phyloP scores from a whole-genome alignment of 257 asterid species.

The Henckelia pumila region DNA sequence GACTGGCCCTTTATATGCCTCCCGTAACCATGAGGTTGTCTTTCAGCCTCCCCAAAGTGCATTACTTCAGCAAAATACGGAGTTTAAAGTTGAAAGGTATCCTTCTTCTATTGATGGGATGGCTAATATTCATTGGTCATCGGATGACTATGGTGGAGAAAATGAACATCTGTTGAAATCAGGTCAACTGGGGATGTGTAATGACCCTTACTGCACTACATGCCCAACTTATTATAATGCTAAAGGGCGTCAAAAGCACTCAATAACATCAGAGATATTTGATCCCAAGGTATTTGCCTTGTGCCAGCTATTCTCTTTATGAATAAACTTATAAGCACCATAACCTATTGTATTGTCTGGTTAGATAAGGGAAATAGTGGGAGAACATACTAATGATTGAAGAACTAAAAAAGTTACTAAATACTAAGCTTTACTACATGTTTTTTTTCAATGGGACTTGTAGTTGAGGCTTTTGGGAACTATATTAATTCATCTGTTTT shows the following conservation, averaged over 20 bases:
- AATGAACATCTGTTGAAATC: constrained; percentile 81
- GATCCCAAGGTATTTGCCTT: constrained; percentile 62
- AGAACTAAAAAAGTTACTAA: not conserved
- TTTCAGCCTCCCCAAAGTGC: constrained; percentile 41
- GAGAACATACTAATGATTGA: not conserved
- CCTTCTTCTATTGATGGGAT: constrained; percentile 45
- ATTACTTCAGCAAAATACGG: constrained; percentile 32
- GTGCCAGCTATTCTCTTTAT: not conserved
- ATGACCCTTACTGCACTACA: constrained; percentile 89
- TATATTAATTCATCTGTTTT: not conserved
- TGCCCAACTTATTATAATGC: constrained; percentile 68
- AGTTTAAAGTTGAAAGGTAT: constrained; percentile 42
- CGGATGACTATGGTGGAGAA: constrained; percentile 39
- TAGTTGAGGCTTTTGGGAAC: not conserved
- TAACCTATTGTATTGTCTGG: not conserved
- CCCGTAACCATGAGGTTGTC: constrained; percentile 39
- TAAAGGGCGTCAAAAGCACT: constrained; percentile 43
- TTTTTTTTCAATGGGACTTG: not conserved
- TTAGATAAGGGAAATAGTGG: not conserved
- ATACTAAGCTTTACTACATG: not conserved
- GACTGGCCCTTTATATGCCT: constrained; percentile 59
- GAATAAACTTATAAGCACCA: not conserved
- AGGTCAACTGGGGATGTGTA: constrained; percentile 93
- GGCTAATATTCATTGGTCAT: constrained; percentile 42
- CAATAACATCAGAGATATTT: constrained; percentile 47